Percentiles rank a stretch among this genome's conserved stretches.
Evolutionary conservation across 179 eudicot species (phyloP).

Genomic region (Silene noctiflora): DNA sequence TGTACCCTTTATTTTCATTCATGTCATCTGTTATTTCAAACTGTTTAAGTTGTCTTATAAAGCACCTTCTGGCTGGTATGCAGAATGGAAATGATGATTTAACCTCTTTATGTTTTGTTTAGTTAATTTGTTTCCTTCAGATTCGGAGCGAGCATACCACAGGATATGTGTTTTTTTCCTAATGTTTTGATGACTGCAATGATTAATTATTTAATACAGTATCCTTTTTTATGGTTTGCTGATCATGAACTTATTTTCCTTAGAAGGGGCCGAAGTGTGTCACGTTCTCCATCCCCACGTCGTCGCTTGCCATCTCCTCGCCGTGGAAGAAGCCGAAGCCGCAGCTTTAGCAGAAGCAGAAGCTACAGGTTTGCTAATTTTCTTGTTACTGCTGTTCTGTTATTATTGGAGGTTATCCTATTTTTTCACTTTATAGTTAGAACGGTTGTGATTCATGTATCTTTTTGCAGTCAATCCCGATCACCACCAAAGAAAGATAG

Average conservation of each 20-base stretch:
- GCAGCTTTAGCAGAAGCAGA: constrained; percentile 69
- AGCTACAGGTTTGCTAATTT: constrained; percentile 64
- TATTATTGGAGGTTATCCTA: background rate
- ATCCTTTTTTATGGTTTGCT: background rate
- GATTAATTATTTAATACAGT: background rate
- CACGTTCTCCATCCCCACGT: constrained; percentile 77
- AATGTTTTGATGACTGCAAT: background rate
- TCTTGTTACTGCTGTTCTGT: background rate
- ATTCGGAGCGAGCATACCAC: background rate
- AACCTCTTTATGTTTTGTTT: too few species aligned
- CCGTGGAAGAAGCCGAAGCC: constrained; percentile 61
- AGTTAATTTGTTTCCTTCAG: background rate
- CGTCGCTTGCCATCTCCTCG: constrained; percentile 73
- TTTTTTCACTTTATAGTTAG: background rate
- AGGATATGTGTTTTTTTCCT: background rate
- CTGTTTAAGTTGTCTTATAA: too few species aligned
- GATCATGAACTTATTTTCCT: background rate
- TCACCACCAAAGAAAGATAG: constrained; percentile 68
- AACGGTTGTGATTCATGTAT: background rate
- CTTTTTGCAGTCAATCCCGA: constrained; percentile 65
- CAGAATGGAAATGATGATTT: too few species aligned
- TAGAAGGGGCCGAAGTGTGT: constrained; percentile 67
- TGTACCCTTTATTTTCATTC: background rate
- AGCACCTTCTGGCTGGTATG: too few species aligned
- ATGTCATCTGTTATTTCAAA: background rate